These are phyloP conservation scores for Alternaria consortialis DNA, from an alignment of 2,329 filamentous ascomycete species.

Conservation along the genomic window DNA sequence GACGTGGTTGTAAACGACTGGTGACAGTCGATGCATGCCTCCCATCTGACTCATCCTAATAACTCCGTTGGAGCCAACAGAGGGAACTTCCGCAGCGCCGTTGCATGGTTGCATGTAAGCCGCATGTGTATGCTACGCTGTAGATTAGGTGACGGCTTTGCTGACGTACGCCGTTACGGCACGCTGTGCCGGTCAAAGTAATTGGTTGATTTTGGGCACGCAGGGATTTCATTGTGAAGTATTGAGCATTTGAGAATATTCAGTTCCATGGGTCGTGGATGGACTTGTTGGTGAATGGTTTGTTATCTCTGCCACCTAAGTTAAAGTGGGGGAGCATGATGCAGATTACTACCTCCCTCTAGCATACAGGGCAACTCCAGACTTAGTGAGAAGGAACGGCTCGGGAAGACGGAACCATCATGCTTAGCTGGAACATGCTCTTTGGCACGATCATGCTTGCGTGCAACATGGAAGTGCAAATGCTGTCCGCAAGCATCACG, in stretches of 20 bases:
- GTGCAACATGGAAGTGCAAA: neutral
- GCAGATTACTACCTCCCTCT: neutral
- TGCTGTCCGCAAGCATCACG: conserved; percentile 1
- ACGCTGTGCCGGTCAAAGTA: neutral
- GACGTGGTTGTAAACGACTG: neutral
- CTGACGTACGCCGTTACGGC: conserved; percentile 15
- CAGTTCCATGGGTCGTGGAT: neutral
- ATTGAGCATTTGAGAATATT: neutral
- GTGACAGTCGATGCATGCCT: neutral
- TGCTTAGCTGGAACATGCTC: neutral
- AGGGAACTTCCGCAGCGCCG: conserved; percentile 2
- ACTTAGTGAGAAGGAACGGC: too few relatives aligned
- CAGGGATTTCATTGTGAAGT: neutral
- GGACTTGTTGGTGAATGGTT: neutral
- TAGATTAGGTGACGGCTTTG: conserved; percentile 15
- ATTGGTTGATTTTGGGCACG: neutral
- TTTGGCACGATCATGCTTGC: neutral
- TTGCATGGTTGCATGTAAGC: conserved; percentile 12
- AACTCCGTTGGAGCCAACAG: conserved; percentile 2
- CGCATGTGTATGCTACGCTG: conserved; percentile 7
- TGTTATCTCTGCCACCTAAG: neutral
- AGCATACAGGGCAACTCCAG: neutral
- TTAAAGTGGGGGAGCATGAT: neutral
- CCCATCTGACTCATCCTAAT: conserved; percentile 11
- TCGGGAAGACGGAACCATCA: neutral